These are phyloP conservation scores for Mortierella claussenii DNA, from an alignment of 192 early-diverging fungal genomes.

Conservation along the genomic window DNA sequence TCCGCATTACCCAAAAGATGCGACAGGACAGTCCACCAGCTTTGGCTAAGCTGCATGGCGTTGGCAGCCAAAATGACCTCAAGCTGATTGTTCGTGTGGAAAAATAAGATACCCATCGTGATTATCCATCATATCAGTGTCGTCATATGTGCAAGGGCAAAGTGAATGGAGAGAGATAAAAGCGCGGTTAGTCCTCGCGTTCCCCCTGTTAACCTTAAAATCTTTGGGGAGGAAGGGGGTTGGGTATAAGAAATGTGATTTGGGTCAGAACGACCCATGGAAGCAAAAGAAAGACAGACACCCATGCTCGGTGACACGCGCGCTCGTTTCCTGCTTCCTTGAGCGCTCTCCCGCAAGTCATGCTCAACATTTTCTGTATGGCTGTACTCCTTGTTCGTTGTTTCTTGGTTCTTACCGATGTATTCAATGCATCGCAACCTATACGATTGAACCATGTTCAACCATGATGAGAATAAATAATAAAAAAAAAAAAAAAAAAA, in stretches of 20 bases:
- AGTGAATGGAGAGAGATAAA: not conserved
- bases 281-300: not conserved
- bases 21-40: conserved; percentile 51
- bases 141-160: not conserved
- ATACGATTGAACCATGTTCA: conserved; percentile 2
- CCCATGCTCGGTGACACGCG: not conserved
- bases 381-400: not conserved
- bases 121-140: too few relatives aligned
- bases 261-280: not conserved
- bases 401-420: conserved; percentile 49
- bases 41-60: conserved; percentile 45
- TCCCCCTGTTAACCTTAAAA: conserved; percentile 19
- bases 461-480: not conserved
- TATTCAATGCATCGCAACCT: conserved; percentile 72
- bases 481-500: not conserved
- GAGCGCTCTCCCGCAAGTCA: too few relatives aligned
- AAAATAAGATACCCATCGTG: not conserved
- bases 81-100: conserved; percentile 9
- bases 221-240: conserved; percentile 10
- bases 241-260: not conserved
- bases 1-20: conserved; percentile 52
- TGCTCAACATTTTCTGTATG: too few relatives aligned
- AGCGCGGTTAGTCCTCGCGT: not conserved
- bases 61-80: conserved; percentile 47
- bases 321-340: not conserved